Conservation (phyloP, 73 alveolate genomes). For the Breviolum minutum region DNA sequence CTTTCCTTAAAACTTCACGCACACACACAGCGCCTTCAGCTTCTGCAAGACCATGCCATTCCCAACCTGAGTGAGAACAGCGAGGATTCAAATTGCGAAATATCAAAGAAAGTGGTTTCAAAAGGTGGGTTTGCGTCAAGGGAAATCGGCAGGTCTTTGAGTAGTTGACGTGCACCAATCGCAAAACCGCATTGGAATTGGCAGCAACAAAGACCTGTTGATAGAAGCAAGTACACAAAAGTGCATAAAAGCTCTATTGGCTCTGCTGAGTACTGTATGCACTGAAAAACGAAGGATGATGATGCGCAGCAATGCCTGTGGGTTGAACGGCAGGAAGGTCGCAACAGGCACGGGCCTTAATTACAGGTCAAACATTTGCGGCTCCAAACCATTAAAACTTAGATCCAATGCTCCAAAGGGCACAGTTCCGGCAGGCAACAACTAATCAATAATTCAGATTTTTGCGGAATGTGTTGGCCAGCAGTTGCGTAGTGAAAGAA, state of each 20-base stretch:
- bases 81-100: too few relatives aligned
- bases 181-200: conserved; percentile 94
- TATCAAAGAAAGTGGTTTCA: too few relatives aligned
- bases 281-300: too few relatives aligned
- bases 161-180: conserved; percentile 85
- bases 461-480: too few relatives aligned
- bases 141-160: neutral
- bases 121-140: too few relatives aligned
- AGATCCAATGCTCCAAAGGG: too few relatives aligned
- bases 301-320: neutral
- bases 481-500: too few relatives aligned
- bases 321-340: conserved; percentile 95
- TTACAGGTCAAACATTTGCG: neutral
- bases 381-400: too few relatives aligned
- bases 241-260: neutral
- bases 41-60: conserved; percentile 94
- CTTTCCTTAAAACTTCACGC: neutral
- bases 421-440: too few relatives aligned
- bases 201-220: conserved; percentile 91
- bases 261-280: neutral
- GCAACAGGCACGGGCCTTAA: conserved; percentile 79
- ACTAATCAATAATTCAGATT: too few relatives aligned
- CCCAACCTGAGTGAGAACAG: neutral
- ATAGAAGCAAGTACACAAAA: neutral
- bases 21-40: conserved; percentile 47